Percentiles rank a stretch among this genome's conserved stretches.
Evolutionary conservation across 208 protist genomes (phyloP).

Genomic region (Leishmania turanica): DNA sequence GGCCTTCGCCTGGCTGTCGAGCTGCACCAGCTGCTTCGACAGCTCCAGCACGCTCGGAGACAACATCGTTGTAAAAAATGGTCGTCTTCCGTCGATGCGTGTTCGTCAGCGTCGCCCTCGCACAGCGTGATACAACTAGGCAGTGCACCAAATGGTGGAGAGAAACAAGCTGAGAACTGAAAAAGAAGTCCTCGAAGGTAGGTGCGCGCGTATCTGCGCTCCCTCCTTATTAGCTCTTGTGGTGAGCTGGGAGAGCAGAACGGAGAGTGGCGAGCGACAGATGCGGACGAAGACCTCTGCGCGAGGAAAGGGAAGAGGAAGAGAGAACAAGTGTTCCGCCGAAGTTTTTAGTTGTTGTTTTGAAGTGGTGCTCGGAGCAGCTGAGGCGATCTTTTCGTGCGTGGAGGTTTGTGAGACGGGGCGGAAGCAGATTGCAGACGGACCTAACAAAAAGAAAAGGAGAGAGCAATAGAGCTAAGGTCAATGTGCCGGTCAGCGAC

Average conservation of each 20-base stretch:
- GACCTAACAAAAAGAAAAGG: not conserved
- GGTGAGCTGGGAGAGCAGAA: not conserved
- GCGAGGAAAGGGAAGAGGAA: slow-evolving; percentile 1
- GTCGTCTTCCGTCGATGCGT: not conserved
- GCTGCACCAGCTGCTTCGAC: slow-evolving; percentile 49
- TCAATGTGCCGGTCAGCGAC: not conserved
- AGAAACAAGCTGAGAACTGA: not conserved
- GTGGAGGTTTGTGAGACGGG: not conserved
- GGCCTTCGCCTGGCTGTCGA: slow-evolving; percentile 57
- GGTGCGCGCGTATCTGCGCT: not conserved
- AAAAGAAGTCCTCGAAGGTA: slow-evolving; percentile 1
- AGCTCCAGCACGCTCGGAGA: slow-evolving; percentile 35
- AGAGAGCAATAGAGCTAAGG: not conserved
- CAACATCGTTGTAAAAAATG: slow-evolving; percentile 17
- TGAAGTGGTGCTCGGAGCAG: not conserved
- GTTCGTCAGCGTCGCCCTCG: not conserved
- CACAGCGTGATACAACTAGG: not conserved
- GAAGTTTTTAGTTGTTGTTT: not conserved
- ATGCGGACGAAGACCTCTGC: not conserved
- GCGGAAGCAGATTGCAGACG: not conserved
- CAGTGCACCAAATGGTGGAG: not conserved
- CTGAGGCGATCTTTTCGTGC: not conserved
- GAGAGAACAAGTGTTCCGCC: not conserved
- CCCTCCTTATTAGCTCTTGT: not conserved
- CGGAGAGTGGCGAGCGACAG: not conserved